Percentiles rank a stretch among this genome's conserved stretches.
Evolutionary conservation across 2,329 filamentous ascomycete species (phyloP).

Genomic region (Lasiodiplodia theobromae): DNA sequence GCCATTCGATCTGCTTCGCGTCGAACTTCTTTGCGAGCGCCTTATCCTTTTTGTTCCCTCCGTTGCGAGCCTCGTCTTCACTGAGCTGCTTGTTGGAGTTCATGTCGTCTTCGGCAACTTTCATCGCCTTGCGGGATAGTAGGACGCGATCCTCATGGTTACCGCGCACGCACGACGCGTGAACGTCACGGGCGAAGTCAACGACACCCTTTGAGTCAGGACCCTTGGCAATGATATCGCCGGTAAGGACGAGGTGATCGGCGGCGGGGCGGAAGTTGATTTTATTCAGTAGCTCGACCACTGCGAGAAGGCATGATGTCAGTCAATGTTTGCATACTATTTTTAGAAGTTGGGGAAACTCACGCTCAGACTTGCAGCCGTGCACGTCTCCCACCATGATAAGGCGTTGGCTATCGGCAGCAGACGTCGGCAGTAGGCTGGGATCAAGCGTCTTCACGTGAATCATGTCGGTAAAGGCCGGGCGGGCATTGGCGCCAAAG

Average conservation of each 20-base stretch:
- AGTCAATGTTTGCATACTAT: not conserved
- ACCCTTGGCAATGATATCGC: constrained; percentile 74
- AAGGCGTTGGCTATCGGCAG: constrained; percentile 62
- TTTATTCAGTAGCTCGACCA: constrained; percentile 69
- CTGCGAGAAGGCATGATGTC: constrained; percentile 36
- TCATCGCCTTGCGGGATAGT: constrained; percentile 60
- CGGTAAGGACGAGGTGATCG: constrained; percentile 55
- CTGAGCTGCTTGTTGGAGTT: constrained; percentile 41
- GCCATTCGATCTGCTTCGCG: constrained; percentile 70
- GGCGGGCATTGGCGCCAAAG: constrained; percentile 58
- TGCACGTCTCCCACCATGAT: constrained; percentile 92
- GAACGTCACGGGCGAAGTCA: constrained; percentile 73
- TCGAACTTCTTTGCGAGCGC: constrained; percentile 60
- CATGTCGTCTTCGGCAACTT: constrained; percentile 39
- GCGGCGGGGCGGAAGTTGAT: constrained; percentile 66
- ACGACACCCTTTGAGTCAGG: constrained; percentile 83
- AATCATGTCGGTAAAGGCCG: constrained; percentile 58
- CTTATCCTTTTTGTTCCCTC: constrained; percentile 39
- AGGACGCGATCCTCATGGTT: constrained; percentile 92
- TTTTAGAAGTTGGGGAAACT: constrained; percentile 35
- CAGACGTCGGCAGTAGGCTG: constrained; percentile 52
- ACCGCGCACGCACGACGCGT: constrained; percentile 83
- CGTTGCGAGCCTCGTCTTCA: constrained; percentile 53
- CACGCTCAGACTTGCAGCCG: constrained; percentile 76
- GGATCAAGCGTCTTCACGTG: constrained; percentile 59